A percentile compares a stretch with the other conserved stretches of the same genome.
Evolutionary conservation across 257 asterid species (phyloP).

Genomic region (Petunia secreta): DNA sequence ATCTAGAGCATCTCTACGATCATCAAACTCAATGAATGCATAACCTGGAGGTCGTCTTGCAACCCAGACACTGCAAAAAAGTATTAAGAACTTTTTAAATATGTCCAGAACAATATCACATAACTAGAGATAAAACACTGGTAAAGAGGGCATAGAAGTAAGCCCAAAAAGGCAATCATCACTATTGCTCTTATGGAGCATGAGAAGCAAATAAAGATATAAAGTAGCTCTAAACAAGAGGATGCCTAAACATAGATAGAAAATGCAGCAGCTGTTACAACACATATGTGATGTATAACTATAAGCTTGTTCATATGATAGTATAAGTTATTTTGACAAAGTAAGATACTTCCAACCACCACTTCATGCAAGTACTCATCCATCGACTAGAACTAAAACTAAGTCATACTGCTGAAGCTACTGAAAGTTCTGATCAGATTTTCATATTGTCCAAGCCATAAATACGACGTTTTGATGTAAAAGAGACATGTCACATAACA

Average conservation of each 20-base stretch:
- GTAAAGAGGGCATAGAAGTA: not conserved
- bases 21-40: constrained; percentile 67
- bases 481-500: not conserved
- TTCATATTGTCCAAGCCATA: not conserved
- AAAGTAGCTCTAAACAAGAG: not conserved
- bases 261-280: not conserved
- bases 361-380: not conserved
- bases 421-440: not conserved
- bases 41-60: constrained; percentile 75
- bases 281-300: not conserved
- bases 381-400: not conserved
- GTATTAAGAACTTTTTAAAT: not conserved
- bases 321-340: not conserved
- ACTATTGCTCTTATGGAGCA: not conserved
- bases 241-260: not conserved
- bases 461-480: not conserved
- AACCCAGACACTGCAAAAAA: constrained; percentile 62
- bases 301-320: not conserved
- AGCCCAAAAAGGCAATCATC: not conserved
- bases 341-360: not conserved
- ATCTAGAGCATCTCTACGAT: constrained; percentile 60
- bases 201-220: not conserved
- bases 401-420: not conserved
- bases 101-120: not conserved
- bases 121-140: not conserved